Evolutionary conservation across 345 rosid genomes (phyloP), one percentile per base, ranked within the genome.

Genomic region (Leavenworthia alabamica): DNA sequence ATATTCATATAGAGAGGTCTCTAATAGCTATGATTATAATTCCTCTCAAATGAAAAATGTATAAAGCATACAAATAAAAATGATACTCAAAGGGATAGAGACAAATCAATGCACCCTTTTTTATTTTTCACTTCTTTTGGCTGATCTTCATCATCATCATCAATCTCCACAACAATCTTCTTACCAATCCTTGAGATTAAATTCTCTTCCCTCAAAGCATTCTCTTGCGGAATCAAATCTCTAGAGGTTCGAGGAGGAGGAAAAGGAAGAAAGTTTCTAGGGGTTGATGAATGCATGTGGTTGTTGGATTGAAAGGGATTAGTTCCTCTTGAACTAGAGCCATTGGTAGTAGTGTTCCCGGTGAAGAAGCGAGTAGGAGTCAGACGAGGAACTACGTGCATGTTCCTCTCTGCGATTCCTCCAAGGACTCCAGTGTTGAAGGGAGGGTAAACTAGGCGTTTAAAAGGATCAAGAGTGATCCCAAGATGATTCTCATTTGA

Each of bases 401-500:
- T 35, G 55, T 60, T 58, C 57, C 47, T 39, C 13, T 5, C 27
- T 4, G 27, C 4, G 14, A 2, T 7, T 43, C 63, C 71, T 17
- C 48, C 51, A 22, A 6, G 6, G 65, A 12, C 14, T 15, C 59
- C 37, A 8, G 20, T 3, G 10, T 35, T 60, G 48, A 51, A 60
- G 16, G 52, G 22, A 50, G 54, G 47, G 46, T 51, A 42, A 52
- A 44, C 3, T 7, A 13, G 0, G 6, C 23, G 62, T 27, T 61
- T 69, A 17, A 17, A 19, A 13, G 56, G 60, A 1, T 60, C 49
- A 51, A 60, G 56, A 53, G 62, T 69, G 48, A 69, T 44, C 42
- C 73, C 73, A 53, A 60, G 67, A 60, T 69, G 67, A 35, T 60
- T 60, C 6, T 69, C 73, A 52, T 69, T 52, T 17, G 73, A 68